Conservation (phyloP, 768 basidiomycete species). For the Tulasnella sp. region DNA sequence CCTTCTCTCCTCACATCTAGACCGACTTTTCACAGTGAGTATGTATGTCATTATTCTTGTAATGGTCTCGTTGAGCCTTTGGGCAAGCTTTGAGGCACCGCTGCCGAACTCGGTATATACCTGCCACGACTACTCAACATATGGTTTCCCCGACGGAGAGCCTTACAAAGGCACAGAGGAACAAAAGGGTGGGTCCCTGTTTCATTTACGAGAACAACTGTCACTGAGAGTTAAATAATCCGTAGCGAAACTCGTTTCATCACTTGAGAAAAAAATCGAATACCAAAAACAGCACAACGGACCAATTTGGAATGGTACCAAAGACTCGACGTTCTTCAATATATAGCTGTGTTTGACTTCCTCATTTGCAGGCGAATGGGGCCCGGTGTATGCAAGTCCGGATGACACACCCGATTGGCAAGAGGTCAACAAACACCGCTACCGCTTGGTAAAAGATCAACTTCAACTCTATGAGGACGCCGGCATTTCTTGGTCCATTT, state of each 20-base stretch:
- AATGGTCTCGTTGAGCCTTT: background rate
- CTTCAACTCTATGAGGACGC: conserved; percentile 69
- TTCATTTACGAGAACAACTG: background rate
- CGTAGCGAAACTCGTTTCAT: conserved; percentile 20
- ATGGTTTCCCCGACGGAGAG: conserved; percentile 43
- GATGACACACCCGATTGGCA: conserved; percentile 63
- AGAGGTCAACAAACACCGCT: conserved; percentile 64
- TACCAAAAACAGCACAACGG: conserved; percentile 42
- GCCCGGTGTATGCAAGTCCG: conserved; percentile 73
- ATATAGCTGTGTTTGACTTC: conserved; percentile 30
- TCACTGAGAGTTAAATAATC: background rate
- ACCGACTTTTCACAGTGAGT: conserved; percentile 68
- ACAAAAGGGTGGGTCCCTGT: conserved; percentile 35
- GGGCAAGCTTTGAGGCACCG: conserved; percentile 27
- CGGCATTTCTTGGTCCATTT: conserved; percentile 67
- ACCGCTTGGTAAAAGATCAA: conserved; percentile 72
- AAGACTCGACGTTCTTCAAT: conserved; percentile 39
- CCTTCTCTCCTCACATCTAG: conserved; percentile 19
- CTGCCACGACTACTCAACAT: conserved; percentile 46
- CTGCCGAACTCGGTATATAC: conserved; percentile 47
- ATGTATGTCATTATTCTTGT: background rate
- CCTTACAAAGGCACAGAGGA: conserved; percentile 39
- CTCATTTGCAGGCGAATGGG: conserved; percentile 63
- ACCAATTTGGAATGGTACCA: conserved; percentile 43
- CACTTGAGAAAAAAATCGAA: conserved; percentile 43